These are phyloP conservation scores for Amanita thiersii DNA, from an alignment of 768 basidiomycete genomes.

Conservation along the genomic window DNA sequence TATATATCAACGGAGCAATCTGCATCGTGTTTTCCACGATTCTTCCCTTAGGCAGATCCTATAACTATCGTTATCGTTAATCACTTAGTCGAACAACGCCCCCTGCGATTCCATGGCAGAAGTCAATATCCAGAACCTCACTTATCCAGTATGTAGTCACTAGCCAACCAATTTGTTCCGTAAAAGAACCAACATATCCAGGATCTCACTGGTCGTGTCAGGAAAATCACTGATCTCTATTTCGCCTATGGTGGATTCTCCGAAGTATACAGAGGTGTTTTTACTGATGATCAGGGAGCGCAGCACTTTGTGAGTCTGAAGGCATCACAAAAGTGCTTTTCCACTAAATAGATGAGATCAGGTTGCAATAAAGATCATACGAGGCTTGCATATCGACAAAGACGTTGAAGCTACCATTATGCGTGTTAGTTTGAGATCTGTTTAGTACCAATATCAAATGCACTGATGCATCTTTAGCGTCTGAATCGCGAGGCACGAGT, in stretches of 20 bases:
- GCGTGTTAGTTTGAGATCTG: constrained; percentile 26
- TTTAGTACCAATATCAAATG: background rate
- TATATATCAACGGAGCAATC: background rate
- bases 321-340: background rate
- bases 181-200: constrained; percentile 30
- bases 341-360: constrained; percentile 13
- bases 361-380: constrained; percentile 54
- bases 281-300: constrained; percentile 39
- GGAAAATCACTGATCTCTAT: constrained; percentile 34
- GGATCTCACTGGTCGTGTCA: constrained; percentile 51
- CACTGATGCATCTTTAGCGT: constrained; percentile 26
- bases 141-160: constrained; percentile 29
- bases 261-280: constrained; percentile 53
- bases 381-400: constrained; percentile 30
- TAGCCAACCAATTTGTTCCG: background rate
- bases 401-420: constrained; percentile 42
- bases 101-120: constrained; percentile 46
- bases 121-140: constrained; percentile 47
- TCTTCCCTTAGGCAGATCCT: constrained; percentile 27
- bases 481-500: constrained; percentile 48
- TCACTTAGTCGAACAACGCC: constrained; percentile 45
- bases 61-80: constrained; percentile 25
- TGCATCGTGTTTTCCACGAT: constrained; percentile 6
- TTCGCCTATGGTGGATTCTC: constrained; percentile 49
- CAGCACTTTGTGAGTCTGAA: constrained; percentile 22